Evolutionary conservation across 345 rosid genomes (phyloP).

Genomic region (Gossypium mustelinum): DNA sequence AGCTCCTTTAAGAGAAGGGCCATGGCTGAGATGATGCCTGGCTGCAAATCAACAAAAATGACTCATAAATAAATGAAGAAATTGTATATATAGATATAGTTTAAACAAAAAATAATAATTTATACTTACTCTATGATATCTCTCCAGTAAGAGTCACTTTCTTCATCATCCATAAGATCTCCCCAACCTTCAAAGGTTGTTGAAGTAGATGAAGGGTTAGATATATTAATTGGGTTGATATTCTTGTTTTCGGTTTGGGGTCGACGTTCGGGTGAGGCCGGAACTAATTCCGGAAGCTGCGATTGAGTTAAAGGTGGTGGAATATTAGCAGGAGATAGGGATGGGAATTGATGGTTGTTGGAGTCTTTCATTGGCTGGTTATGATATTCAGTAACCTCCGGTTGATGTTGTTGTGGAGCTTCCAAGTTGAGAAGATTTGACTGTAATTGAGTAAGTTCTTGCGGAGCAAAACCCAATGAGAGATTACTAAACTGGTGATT

Average conservation of each 20-base stretch:
- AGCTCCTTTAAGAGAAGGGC: slow-evolving; percentile 27
- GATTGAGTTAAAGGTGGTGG: slow-evolving; percentile 13
- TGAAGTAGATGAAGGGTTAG: slow-evolving; percentile 53
- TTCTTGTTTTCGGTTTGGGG: slow-evolving; percentile 26
- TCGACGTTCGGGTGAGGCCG: slow-evolving; percentile 37
- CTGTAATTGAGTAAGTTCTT: slow-evolving; percentile 28
- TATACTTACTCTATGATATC: slow-evolving; percentile 51
- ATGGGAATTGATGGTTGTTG: slow-evolving; percentile 19
- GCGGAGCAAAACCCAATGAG: slow-evolving; percentile 25
- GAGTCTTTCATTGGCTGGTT: slow-evolving; percentile 21
- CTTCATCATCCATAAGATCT: slow-evolving; percentile 47
- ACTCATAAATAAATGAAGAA: neutral
- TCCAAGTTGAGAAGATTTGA: slow-evolving; percentile 27
- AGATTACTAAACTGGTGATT: slow-evolving; percentile 19
- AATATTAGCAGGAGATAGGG: slow-evolving; percentile 21
- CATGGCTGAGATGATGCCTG: slow-evolving; percentile 52
- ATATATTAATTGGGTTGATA: slow-evolving; percentile 23
- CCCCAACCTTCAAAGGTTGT: slow-evolving; percentile 48
- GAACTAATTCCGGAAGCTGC: slow-evolving; percentile 42
- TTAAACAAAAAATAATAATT: neutral
- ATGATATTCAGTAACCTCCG: slow-evolving; percentile 9
- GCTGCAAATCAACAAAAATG: slow-evolving; percentile 28
- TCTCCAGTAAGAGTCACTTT: slow-evolving; percentile 51
- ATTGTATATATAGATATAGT: neutral
- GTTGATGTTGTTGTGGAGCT: slow-evolving; percentile 21